A percentile compares a stretch with the other conserved stretches of the same genome.
These are phyloP conservation scores for Pelargonium australe DNA, from an alignment of 441 rosid genomes.

Conservation along the genomic window DNA sequence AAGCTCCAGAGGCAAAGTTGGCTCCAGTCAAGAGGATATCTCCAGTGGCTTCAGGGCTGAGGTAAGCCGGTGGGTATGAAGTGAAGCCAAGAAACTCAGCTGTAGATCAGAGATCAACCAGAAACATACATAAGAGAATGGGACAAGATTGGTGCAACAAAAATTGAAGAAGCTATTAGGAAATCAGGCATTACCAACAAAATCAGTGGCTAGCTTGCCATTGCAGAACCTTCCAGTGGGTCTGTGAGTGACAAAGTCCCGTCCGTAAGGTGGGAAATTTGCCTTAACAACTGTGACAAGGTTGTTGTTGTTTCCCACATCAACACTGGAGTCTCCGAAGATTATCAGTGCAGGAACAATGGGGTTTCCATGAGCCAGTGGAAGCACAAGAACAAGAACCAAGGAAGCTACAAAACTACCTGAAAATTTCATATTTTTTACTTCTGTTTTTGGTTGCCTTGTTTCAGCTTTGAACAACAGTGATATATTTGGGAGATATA, in stretches of 20 bases:
- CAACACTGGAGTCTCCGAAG: constrained; percentile 88
- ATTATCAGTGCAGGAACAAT: constrained; percentile 72
- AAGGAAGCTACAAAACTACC: constrained; percentile 19
- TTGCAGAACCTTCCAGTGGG: constrained; percentile 97
- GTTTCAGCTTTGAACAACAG: background rate
- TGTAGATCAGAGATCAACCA: constrained; percentile 27
- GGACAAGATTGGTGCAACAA: background rate
- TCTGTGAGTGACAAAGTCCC: constrained; percentile 63
- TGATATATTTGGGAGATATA: no score
- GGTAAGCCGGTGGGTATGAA: constrained; percentile 77
- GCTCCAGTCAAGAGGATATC: constrained; percentile 55
- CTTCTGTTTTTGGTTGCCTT: background rate
- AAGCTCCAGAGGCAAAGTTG: constrained; percentile 91
- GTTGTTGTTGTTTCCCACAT: constrained; percentile 86
- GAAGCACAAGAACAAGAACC: constrained; percentile 25
- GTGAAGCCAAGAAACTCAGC: constrained; percentile 88
- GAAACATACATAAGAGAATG: constrained; percentile 4
- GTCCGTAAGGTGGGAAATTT: constrained; percentile 89
- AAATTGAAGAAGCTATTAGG: background rate
- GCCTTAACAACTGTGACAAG: constrained; percentile 58
- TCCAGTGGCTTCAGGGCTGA: constrained; percentile 60
- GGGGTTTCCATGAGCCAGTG: constrained; percentile 40
- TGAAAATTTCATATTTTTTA: constrained; percentile 28
- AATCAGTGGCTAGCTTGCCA: constrained; percentile 80
- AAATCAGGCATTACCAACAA: constrained; percentile 46